Percentiles rank a stretch among this genome's conserved stretches.
Evolutionary conservation across 2,329 filamentous ascomycete species (phyloP).

Genomic region (Fusarium tanahbumbuense): DNA sequence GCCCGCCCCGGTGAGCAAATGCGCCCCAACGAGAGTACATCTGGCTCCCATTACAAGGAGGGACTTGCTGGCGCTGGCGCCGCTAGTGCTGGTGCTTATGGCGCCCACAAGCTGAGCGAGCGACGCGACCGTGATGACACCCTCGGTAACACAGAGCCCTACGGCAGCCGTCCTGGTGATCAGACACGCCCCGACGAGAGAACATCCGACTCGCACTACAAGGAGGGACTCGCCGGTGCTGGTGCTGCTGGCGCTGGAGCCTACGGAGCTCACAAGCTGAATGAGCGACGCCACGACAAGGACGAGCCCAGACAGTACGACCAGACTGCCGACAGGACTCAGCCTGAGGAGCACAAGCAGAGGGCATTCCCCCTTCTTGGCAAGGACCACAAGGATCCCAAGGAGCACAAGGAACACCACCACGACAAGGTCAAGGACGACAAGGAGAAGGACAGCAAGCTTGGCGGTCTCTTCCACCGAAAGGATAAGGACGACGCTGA

Average conservation of each 20-base stretch:
- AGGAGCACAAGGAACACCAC: neutral
- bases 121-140: neutral
- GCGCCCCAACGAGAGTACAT: neutral
- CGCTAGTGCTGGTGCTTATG: conserved; percentile 10
- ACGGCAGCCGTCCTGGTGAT: neutral
- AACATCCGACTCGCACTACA: conserved; percentile 16
- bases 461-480: conserved; percentile 22
- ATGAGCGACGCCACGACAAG: conserved; percentile 1
- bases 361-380: conserved; percentile 31
- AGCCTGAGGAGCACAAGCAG: conserved; percentile 23
- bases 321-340: neutral
- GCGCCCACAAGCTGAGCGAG: conserved; percentile 19
- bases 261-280: conserved; percentile 13
- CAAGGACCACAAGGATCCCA: conserved; percentile 15
- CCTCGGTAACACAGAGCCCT: conserved; percentile 2
- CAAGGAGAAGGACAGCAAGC: conserved; percentile 25
- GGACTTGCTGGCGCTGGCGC: conserved; percentile 2
- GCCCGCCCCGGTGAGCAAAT: neutral
- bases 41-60: conserved; percentile 19
- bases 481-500: conserved; percentile 15
- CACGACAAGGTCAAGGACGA: conserved; percentile 15
- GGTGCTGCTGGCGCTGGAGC: conserved; percentile 12
- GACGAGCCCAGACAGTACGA: neutral
- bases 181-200: neutral
- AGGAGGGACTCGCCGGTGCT: conserved; percentile 11